Percentiles rank a stretch among this genome's conserved stretches.
Evolutionary conservation across 176 grass and related monocot species (phyloP).

Genomic region (Secale cereale): DNA sequence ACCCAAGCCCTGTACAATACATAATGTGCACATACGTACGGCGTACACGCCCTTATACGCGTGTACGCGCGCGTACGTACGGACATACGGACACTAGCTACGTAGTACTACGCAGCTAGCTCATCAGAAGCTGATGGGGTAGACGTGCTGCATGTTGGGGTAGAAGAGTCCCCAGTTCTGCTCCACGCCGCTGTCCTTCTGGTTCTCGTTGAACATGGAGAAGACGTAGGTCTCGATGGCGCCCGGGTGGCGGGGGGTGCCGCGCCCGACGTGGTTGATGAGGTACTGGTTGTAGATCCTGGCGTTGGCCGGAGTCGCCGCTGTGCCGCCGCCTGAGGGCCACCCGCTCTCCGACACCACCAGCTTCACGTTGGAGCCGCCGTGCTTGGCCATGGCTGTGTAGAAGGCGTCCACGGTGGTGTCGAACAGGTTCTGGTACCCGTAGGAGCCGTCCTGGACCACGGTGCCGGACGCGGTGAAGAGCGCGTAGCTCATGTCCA

Average conservation of each 20-base stretch:
- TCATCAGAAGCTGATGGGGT: slow-evolving; percentile 60
- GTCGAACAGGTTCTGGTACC: slow-evolving; percentile 79
- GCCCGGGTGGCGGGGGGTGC: slow-evolving; percentile 57
- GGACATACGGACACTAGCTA: background rate
- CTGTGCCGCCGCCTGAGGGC: slow-evolving; percentile 44
- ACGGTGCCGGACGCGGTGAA: slow-evolving; percentile 40
- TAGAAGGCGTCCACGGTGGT: slow-evolving; percentile 62
- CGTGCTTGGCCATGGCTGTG: slow-evolving; percentile 38
- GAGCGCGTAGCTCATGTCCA: slow-evolving; percentile 55
- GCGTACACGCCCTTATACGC: background rate
- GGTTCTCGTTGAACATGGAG: slow-evolving; percentile 82
- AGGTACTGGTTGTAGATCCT: slow-evolving; percentile 74
- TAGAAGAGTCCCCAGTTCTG: slow-evolving; percentile 84
- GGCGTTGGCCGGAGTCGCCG: slow-evolving; percentile 32
- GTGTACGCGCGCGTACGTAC: background rate
- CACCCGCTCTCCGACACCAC: slow-evolving; percentile 73
- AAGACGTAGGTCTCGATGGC: slow-evolving; percentile 65
- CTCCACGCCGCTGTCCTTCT: slow-evolving; percentile 51
- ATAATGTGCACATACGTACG: slow-evolving; percentile 6
- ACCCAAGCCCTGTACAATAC: slow-evolving; percentile 29
- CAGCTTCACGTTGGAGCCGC: slow-evolving; percentile 32
- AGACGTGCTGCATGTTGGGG: slow-evolving; percentile 64
- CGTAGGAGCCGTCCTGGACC: slow-evolving; percentile 51
- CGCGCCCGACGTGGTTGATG: slow-evolving; percentile 49
- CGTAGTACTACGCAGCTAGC: background rate